These are phyloP conservation scores for Athelia sp. DNA, from an alignment of 1,284 basidiomycete species.

Conservation along the genomic window DNA sequence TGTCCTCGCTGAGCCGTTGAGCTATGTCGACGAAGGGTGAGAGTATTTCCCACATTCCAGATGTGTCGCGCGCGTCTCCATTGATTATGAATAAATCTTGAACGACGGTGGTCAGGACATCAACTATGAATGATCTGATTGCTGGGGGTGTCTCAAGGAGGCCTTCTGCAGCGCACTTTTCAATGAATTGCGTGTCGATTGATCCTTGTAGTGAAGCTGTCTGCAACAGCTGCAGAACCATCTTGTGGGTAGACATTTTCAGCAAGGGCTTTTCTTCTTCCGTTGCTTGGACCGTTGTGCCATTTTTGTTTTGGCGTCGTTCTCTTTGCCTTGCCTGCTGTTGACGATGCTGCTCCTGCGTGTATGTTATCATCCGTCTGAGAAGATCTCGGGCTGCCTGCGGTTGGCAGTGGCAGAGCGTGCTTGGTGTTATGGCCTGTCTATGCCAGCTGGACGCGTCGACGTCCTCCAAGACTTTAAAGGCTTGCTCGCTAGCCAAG, in stretches of 20 bases:
- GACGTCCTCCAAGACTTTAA: constrained; percentile 1
- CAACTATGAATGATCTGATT: constrained; percentile 2
- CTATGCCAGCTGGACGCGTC: constrained; percentile 5
- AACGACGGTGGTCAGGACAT: neutral
- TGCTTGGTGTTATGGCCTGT: neutral
- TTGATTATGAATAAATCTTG: neutral
- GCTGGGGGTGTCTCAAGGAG: constrained; percentile 1
- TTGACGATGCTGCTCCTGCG: neutral
- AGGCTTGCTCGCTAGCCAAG: neutral
- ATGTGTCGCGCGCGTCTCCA: neutral
- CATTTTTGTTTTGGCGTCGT: too few species aligned
- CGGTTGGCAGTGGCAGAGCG: neutral
- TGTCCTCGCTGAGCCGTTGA: constrained; percentile 2
- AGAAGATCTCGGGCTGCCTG: neutral
- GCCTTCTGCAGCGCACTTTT: neutral
- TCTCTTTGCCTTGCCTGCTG: neutral
- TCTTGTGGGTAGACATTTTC: constrained; percentile 5
- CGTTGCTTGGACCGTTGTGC: neutral
- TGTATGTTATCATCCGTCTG: neutral
- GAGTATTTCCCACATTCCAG: neutral
- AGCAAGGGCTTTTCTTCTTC: neutral
- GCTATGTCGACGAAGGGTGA: constrained; percentile 2
- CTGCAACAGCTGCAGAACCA: constrained; percentile 1
- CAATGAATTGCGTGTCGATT: neutral
- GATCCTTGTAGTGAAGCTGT: neutral